phyloP scores from a whole-genome alignment of 169 alveolate genomes.

The Eimeria necatrix region DNA sequence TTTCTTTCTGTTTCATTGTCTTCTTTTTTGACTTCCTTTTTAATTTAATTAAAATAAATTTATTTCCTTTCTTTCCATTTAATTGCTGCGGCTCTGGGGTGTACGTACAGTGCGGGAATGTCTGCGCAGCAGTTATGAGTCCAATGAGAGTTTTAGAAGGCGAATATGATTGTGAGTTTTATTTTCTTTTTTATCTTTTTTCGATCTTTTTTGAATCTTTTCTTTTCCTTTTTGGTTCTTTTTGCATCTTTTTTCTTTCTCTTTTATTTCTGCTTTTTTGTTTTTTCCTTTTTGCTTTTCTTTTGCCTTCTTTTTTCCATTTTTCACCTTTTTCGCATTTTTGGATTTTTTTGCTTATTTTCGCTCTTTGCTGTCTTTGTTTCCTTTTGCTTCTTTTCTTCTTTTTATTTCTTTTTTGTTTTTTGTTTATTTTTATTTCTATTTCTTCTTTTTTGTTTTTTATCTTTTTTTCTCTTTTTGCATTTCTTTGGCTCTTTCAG shows the following conservation, averaged over 20 bases:
- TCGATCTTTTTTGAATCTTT: no score
- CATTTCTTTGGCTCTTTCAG: neutral
- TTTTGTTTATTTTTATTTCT: neutral
- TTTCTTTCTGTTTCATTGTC: no score
- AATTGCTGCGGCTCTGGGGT: no score
- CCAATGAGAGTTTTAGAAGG: constrained; percentile 30
- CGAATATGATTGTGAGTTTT: constrained; percentile 45
- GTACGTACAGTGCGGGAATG: constrained; percentile 46
- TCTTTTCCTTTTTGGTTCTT: no score
- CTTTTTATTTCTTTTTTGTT: neutral
- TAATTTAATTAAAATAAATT: no score
- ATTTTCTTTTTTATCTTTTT: no score
- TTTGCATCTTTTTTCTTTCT: no score
- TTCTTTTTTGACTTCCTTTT: no score
- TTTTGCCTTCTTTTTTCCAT: neutral
- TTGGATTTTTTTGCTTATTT: neutral
- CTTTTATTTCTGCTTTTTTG: no score
- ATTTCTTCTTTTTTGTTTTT: neutral
- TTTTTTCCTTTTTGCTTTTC: neutral
- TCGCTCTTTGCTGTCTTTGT: neutral
- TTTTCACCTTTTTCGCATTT: no score
- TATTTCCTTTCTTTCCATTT: no score
- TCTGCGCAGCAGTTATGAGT: neutral
- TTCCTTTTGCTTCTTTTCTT: neutral
- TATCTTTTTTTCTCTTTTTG: neutral